Base-by-base conservation (phyloP, 371 early-diverging fungal species). In the Haplosporangium sp. region DNA sequence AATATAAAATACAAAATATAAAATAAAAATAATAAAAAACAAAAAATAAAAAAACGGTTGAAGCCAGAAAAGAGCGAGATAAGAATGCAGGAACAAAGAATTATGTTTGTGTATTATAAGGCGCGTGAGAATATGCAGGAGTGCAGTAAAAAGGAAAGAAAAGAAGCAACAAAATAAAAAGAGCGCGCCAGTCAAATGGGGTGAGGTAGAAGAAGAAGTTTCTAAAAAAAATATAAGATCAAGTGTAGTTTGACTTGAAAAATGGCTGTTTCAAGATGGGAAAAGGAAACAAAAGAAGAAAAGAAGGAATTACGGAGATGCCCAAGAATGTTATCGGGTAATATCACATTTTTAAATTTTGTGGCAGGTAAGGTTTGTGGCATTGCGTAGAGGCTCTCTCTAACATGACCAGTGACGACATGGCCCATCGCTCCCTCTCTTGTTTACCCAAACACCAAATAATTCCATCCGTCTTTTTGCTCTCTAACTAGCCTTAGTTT, bases 81-180 rank as follows among this genome's bases (percentile, higher is more conserved):
- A 6, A 39, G 42, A 61, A 44, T n/a, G 11, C n/a, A 44, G 11
- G 17, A 61, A 42, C 20, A n/a, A 45, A 39, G 27, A 61, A 45
- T 11, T 27, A 27, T 20, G 13, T 20, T 9, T 42, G 61, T 8
- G 39, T 44, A 44, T 20, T 38, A 17, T n/a, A 37, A 34, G 58
- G 42, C 15, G 50, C 52, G 52, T 63, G 63, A 52, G 63, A 63
- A 63, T 63, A 63, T 63, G 63, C 63, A 63, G 63, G 63, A 52
- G 27, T 52, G 52, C 17, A 52, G 7, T 17, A n/a, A 52, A n/a
- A 17, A 19, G 11, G 19, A 17, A 52, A 7, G 52, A 7, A 17
- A 52, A 19, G 19, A n/a, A 27, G 27, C 27, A 27, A 27, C 27
- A 27, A 27, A 27, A 27, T 27, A 27, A 27, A 27, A 27, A 27